phyloP scores from a whole-genome alignment of 1,284 basidiomycete species.

The Coniophora puteana region DNA sequence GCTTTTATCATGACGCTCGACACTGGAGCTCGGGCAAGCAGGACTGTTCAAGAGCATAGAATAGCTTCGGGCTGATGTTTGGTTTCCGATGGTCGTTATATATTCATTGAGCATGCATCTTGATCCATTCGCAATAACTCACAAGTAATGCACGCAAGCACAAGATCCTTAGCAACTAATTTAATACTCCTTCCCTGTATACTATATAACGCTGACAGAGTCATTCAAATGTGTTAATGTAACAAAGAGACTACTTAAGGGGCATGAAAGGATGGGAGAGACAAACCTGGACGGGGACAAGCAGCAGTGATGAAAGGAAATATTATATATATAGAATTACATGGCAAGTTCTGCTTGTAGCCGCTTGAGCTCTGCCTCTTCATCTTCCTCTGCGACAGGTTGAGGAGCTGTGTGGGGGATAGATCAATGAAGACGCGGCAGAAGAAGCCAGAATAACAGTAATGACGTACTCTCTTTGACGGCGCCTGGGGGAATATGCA shows the following conservation, averaged over 20 bases:
- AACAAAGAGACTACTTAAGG: constrained; percentile 16
- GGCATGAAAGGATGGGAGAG: constrained; percentile 5
- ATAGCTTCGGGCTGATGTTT: too few species aligned
- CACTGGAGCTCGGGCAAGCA: too few species aligned
- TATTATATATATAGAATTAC: too few species aligned
- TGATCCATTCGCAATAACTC: too few species aligned
- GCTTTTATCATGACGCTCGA: constrained; percentile 14
- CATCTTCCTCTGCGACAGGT: constrained; percentile 80
- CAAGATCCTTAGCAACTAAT: too few species aligned
- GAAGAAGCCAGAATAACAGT: constrained; percentile 3
- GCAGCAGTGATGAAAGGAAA: constrained; percentile 8
- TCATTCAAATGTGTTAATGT: constrained; percentile 26
- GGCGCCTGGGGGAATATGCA: constrained; percentile 76
- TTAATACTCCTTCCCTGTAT: constrained; percentile 35
- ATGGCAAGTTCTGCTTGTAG: constrained; percentile 91
- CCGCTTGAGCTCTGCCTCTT: constrained; percentile 88
- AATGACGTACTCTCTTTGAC: constrained; percentile 54
- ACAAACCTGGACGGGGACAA: constrained; percentile 8
- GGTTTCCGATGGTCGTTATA: too few species aligned
- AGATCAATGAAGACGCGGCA: constrained; percentile 6
- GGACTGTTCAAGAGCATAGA: too few species aligned
- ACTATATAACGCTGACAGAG: constrained; percentile 23
- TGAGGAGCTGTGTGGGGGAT: constrained; percentile 19
- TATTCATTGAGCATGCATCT: too few species aligned
- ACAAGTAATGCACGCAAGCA: too few species aligned